These are phyloP conservation scores for Nannochloropsis salina DNA, from an alignment of 108 stramenopile species.

Conservation along the genomic window DNA sequence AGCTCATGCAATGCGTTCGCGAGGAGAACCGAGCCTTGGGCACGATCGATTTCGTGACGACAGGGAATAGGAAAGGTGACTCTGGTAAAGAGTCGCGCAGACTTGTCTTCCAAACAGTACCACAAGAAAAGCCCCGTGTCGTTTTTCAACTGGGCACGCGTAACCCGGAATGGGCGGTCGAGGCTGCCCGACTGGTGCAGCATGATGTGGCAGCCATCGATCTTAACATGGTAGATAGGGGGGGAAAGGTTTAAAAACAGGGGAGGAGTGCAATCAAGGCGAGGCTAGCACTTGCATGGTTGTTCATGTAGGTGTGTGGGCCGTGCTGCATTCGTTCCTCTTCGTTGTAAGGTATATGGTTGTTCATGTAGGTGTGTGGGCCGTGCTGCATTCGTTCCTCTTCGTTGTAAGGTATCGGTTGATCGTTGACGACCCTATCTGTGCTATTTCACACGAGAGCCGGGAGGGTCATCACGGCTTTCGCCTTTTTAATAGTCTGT, in stretches of 20 bases:
- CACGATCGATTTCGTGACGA: constrained; percentile 77
- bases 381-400: too few species aligned
- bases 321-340: too few species aligned
- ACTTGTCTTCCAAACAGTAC: constrained; percentile 45
- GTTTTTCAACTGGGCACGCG: constrained; percentile 91
- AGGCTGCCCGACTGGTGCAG: constrained; percentile 67
- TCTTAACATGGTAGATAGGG: constrained; percentile 73
- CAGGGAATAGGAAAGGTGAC: constrained; percentile 36
- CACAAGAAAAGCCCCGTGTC: constrained; percentile 63
- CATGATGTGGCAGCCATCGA: constrained; percentile 80
- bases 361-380: too few species aligned
- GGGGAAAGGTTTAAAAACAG: background rate
- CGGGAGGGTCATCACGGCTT: too few species aligned
- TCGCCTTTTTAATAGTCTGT: too few species aligned
- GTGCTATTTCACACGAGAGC: too few species aligned
- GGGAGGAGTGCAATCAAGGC: too few species aligned
- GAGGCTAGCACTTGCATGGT: too few species aligned
- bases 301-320: too few species aligned
- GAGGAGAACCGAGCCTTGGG: constrained; percentile 58
- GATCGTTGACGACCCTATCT: too few species aligned
- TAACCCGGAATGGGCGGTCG: constrained; percentile 66
- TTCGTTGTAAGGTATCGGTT: too few species aligned
- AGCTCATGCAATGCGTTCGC: constrained; percentile 62
- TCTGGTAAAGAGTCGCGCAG: background rate
- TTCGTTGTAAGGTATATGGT: too few species aligned